Evolutionary conservation across 257 asterid genomes (phyloP).

Genomic region (Datura wrightii): DNA sequence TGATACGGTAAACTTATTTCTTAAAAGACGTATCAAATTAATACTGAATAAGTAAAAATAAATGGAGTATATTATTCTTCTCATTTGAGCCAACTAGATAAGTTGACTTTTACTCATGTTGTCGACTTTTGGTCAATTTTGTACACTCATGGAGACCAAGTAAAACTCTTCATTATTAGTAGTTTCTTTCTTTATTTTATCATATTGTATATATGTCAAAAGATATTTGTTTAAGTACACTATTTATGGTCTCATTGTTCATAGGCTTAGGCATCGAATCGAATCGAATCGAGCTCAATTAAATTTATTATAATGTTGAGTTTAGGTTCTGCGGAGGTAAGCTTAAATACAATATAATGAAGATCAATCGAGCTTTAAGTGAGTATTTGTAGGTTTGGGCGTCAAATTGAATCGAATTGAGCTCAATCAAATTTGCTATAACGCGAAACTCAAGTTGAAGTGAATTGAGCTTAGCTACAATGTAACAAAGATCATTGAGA

Average conservation of each 20-base stretch:
- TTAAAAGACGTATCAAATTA: neutral
- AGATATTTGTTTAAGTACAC: too few species aligned
- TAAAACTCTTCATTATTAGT: neutral
- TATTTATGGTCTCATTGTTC: neutral
- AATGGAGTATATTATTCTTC: neutral
- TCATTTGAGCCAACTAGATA: neutral
- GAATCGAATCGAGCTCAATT: neutral
- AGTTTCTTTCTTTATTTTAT: neutral
- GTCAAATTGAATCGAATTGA: neutral
- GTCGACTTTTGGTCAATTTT: neutral
- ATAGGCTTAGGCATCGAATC: neutral
- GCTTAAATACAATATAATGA: too few species aligned
- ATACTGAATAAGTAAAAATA: neutral
- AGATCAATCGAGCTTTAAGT: neutral
- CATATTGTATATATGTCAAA: neutral
- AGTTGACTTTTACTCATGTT: neutral
- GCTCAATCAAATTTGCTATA: neutral
- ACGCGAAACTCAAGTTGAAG: neutral
- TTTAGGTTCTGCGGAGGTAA: neutral
- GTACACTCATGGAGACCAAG: neutral
- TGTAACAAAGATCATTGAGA: too few species aligned
- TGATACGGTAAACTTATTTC: too few species aligned
- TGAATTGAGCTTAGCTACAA: too few species aligned
- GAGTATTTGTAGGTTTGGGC: too few species aligned
- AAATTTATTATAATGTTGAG: neutral